Evolutionary conservation across 192 early-diverging fungal genomes (phyloP).

Genomic region (Neocallimastix lanati): DNA sequence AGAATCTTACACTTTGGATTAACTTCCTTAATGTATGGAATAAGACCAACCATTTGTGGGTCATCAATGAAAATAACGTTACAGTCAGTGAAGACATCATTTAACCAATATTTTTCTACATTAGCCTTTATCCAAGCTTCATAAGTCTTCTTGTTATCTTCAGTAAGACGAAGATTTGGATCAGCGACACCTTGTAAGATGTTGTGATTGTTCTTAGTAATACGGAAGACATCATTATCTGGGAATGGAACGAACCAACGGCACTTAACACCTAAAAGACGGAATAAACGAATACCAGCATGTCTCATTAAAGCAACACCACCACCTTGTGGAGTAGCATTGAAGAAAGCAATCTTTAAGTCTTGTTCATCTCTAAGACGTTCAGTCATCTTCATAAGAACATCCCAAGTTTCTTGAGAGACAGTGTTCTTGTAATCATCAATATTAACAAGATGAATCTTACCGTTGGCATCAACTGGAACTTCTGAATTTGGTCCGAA

Average conservation of each 20-base stretch:
- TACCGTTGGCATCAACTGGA: slow-evolving; percentile 50
- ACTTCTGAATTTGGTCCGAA: slow-evolving; percentile 1
- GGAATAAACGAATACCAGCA: slow-evolving; percentile 50
- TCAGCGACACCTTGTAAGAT: slow-evolving; percentile 64
- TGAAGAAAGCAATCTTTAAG: slow-evolving; percentile 50
- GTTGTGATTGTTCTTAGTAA: slow-evolving; percentile 77
- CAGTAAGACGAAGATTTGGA: slow-evolving; percentile 18
- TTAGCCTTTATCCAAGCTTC: slow-evolving; percentile 8
- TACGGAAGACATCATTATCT: slow-evolving; percentile 68
- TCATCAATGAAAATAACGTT: slow-evolving; percentile 81
- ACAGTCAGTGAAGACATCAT: slow-evolving; percentile 33
- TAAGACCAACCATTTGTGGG: slow-evolving; percentile 45
- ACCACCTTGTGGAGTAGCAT: slow-evolving; percentile 72
- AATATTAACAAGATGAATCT: slow-evolving; percentile 42
- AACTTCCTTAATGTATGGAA: slow-evolving; percentile 53
- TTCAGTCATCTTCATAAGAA: slow-evolving; percentile 25
- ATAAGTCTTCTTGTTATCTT: slow-evolving; percentile 37
- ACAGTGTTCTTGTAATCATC: slow-evolving; percentile 48
- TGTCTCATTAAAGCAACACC: slow-evolving; percentile 83
- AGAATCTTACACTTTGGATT: slow-evolving; percentile 51
- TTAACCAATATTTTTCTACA: slow-evolving; percentile 52
- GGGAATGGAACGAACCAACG: slow-evolving; percentile 60
- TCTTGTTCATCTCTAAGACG: slow-evolving; percentile 14
- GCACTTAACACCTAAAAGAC: slow-evolving; percentile 42
- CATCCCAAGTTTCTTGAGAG: slow-evolving; percentile 43